Base-by-base conservation (phyloP, 2,329 filamentous ascomycete species). In the Neospermospora avenae region DNA sequence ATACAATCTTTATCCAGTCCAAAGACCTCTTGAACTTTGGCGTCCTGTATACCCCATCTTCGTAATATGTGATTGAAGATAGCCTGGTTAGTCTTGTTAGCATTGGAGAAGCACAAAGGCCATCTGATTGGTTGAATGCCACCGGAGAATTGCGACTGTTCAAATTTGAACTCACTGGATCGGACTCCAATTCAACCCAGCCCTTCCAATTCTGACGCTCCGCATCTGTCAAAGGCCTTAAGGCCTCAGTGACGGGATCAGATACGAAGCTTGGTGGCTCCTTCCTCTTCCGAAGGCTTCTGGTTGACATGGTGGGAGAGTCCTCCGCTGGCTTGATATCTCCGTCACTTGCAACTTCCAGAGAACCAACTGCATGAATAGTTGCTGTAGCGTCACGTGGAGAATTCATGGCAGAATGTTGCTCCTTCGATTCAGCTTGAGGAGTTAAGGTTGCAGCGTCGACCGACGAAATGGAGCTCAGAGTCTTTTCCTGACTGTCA, bases 161-260 rank as follows among this genome's bases (percentile, higher is more conserved):
- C 11, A 14, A 35, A 14, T 24, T 46, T 22, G 10, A 51, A 71
- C 83, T 75, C 75, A 91, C 91, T 7, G 93, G 93, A 63, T 97
- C 92, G 6, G 91, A 96, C 74, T 96, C 92, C 53, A 98, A 81
- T 70, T 97, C 92, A 60, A 87, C 83, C 85, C 89, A 93, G 24
- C 88, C 88, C 53, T 84, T 79, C 85, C 88, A 92, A 31, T 80
- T 78, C 25, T 80, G 74, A 24, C 81, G 79, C 67, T 89, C 85
- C 31, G 80, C 74, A 5, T 74, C 69, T 3, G 75, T 76, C 59
- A 84, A 77, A 11, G 79, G 79, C 39, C 74, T 75, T 58, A 85
- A 72, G 11, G 63, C 61, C 25, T 69, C 66, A 2, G 61, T 65
- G 14, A 66, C 34, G 20, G 63, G 28, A 41, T 65, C 64, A 22